A percentile compares a stretch with the other conserved stretches of the same genome.
These are phyloP conservation scores for Trichophyton verrucosum DNA, from an alignment of 2,329 filamentous ascomycete genomes.

Conservation along the genomic window DNA sequence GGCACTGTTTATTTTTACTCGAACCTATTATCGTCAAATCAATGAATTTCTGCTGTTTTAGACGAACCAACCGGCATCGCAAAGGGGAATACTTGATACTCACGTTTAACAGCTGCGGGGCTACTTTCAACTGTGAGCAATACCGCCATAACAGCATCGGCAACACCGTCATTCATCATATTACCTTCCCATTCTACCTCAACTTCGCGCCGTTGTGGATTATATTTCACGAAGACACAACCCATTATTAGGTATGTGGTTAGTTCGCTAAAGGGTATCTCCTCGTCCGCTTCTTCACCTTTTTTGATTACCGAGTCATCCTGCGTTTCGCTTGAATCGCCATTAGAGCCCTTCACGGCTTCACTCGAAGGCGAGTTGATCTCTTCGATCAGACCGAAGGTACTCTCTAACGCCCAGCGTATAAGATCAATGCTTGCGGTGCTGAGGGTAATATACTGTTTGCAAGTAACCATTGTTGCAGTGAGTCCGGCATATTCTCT, in stretches of 20 bases:
- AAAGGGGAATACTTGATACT: conserved; percentile 14
- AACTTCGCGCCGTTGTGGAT: conserved; percentile 58
- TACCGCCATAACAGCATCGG: conserved; percentile 91
- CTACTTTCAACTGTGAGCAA: conserved; percentile 86
- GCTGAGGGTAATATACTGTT: conserved; percentile 75
- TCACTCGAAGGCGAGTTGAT: conserved; percentile 19
- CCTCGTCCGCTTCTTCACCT: conserved; percentile 35
- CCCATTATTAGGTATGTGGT: conserved; percentile 65
- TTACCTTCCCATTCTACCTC: conserved; percentile 97
- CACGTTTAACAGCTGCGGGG: conserved; percentile 86
- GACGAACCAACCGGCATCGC: background rate
- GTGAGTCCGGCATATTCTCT: conserved; percentile 94
- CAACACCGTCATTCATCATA: conserved; percentile 92
- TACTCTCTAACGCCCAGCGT: conserved; percentile 85
- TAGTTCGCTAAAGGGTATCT: conserved; percentile 26
- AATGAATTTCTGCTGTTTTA: background rate
- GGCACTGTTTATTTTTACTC: conserved; percentile 48
- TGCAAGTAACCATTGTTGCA: conserved; percentile 86
- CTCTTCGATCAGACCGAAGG: conserved; percentile 72
- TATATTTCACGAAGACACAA: conserved; percentile 70
- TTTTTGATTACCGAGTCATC: conserved; percentile 19
- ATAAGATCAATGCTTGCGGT: conserved; percentile 86
- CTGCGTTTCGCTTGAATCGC: conserved; percentile 16
- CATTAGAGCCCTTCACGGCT: conserved; percentile 16
- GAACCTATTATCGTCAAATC: conserved; percentile 33